These are phyloP conservation scores for Thuidium tamariscinum DNA, from an alignment of 225 moss, liverwort and hornwort species.

Conservation along the genomic window DNA sequence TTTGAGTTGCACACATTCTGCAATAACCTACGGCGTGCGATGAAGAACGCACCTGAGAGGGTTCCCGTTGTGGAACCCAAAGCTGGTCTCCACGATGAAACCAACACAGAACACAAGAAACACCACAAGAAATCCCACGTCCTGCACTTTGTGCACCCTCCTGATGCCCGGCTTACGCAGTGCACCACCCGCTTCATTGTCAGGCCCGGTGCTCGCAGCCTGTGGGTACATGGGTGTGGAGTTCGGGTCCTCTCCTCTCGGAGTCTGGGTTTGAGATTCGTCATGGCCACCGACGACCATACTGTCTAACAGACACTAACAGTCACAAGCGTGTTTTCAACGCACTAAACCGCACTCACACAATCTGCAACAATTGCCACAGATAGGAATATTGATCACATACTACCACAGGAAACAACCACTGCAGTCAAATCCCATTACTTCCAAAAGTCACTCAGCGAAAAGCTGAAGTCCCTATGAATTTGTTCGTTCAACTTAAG, in stretches of 20 bases:
- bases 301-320: neutral
- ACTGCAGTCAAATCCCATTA: neutral
- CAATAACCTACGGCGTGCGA: neutral
- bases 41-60: slow-evolving; percentile 43
- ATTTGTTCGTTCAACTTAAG: no score
- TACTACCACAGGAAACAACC: accelerated
- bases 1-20: neutral
- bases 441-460: no score
- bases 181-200: slow-evolving; percentile 33
- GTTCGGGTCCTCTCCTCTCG: neutral
- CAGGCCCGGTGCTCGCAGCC: slow-evolving; percentile 17
- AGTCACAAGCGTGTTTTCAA: neutral
- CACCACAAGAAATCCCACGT: slow-evolving; percentile 48
- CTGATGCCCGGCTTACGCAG: slow-evolving; percentile 53
- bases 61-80: slow-evolving; percentile 57
- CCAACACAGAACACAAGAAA: slow-evolving; percentile 50
- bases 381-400: no score
- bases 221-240: slow-evolving; percentile 25
- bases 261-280: neutral
- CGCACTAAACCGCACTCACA: neutral
- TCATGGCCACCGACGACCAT: slow-evolving; percentile 31
- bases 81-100: slow-evolving; percentile 67
- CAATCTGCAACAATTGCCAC: neutral
- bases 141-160: slow-evolving; percentile 42
- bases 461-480: neutral